Evolutionary conservation across 306 rosid species (phyloP), one percentile per base, ranked within the genome.

Genomic region (Fragaria nilgerrensis): DNA sequence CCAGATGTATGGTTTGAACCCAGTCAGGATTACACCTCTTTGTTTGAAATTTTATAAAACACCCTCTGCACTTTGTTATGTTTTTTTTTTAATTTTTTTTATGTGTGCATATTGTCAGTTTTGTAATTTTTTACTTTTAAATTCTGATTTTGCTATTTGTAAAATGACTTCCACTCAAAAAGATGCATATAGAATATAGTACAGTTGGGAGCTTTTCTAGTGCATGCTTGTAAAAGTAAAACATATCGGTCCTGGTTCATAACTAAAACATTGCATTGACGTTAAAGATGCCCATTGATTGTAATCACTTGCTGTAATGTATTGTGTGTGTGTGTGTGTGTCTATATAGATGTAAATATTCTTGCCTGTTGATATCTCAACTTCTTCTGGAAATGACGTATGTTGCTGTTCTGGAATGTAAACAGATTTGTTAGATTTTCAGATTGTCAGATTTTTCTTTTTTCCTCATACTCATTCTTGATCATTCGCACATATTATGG

Each of bases 1-100:
- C 97, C 99, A 73, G 96, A 92, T 84, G 99, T 92, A 68, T 92
- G 99, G 97, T 88, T 95, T 91, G 99, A 92, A 59, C 86, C 97
- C 59, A 81, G 87, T 61, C 96, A 91, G 97, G 97, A 82, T 65
- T 17, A 77, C 64, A 66, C 56, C 58, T 48, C 50, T 62, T 78
- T 79, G 74, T 77, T 45, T 59, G 19, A 70, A 37, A 8, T 29
- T 50, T 34, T 74, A 53, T 62, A 43, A 8, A 7, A 17, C 59
- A 9, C 50, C 49, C 27, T 55, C 39, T 4, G 36, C 23, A 15
- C 41, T 80, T 47, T 36, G 45, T n/a, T n/a, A n/a, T n/a, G n/a
- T n/a, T n/a, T n/a, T 37, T 69, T 78, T 75, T 43, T 66, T 9
- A 15, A 45, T 25, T 25, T 25, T 25, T 25, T 25, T 48, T 76